Conservation (phyloP, 2,329 filamentous ascomycete species). For the Penicillium occitanis region DNA sequence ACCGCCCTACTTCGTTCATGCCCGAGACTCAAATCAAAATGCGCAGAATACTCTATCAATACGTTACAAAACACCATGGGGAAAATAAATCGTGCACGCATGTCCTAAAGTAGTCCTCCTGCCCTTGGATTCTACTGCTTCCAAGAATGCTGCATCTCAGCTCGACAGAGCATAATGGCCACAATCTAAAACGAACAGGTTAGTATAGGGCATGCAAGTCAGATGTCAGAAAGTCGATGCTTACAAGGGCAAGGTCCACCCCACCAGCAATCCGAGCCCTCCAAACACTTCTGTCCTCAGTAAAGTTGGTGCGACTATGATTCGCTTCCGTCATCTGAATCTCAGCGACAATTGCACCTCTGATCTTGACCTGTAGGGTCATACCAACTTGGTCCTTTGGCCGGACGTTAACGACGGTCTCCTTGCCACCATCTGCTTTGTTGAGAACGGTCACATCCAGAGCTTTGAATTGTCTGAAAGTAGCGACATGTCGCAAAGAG, state of each 20-base stretch:
- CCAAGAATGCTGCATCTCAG: slow-evolving; percentile 12
- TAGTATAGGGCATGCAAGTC: not conserved
- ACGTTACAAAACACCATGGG: not conserved
- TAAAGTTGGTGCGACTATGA: not conserved
- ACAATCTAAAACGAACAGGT: slow-evolving; percentile 2
- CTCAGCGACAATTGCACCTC: slow-evolving; percentile 1
- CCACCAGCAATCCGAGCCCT: slow-evolving; percentile 7
- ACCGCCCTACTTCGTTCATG: not conserved
- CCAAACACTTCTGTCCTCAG: slow-evolving; percentile 15
- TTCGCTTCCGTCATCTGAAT: slow-evolving; percentile 12
- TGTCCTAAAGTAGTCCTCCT: not conserved
- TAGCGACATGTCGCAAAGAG: not conserved
- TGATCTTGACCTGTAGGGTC: not conserved
- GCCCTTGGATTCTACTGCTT: not conserved
- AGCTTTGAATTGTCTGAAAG: not conserved
- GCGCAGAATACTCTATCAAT: not conserved
- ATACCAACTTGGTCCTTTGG: slow-evolving; percentile 12
- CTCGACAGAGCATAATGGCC: slow-evolving; percentile 16
- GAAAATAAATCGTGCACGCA: not conserved
- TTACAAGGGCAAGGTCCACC: slow-evolving; percentile 13
- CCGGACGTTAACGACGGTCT: not conserved
- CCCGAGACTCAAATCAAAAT: not conserved
- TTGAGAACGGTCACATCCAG: slow-evolving; percentile 2
- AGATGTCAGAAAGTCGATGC: not conserved
- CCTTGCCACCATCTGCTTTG: slow-evolving; percentile 1